Evolutionary conservation across 495 filamentous ascomycete species (phyloP).

Genomic region (Hyaloscypha bicolor): DNA sequence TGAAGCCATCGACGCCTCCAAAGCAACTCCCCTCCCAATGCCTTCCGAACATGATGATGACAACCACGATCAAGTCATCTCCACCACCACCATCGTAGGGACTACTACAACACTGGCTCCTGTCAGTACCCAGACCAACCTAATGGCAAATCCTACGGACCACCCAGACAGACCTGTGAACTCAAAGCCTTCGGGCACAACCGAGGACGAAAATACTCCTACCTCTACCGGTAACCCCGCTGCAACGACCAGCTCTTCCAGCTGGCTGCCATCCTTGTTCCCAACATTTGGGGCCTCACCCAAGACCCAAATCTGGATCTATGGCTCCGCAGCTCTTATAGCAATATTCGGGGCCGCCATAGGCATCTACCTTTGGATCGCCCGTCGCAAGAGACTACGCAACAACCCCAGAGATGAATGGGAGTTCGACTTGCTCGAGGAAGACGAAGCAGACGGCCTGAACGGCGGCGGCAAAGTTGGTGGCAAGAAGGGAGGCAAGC

Average conservation of each 20-base stretch:
- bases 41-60: slow-evolving; percentile 82
- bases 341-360: slow-evolving; percentile 80
- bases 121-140: slow-evolving; percentile 53
- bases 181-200: slow-evolving; percentile 45
- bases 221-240: slow-evolving; percentile 39
- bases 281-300: slow-evolving; percentile 94
- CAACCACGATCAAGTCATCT: slow-evolving; percentile 59
- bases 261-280: slow-evolving; percentile 85
- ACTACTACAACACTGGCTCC: slow-evolving; percentile 48
- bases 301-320: slow-evolving; percentile 92
- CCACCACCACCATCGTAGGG: slow-evolving; percentile 40
- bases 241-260: slow-evolving; percentile 48
- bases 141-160: slow-evolving; percentile 61
- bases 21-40: slow-evolving; percentile 74
- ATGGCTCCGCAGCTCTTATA: slow-evolving; percentile 81
- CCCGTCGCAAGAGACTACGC: slow-evolving; percentile 72
- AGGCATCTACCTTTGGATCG: slow-evolving; percentile 76
- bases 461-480: slow-evolving; percentile 33
- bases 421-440: slow-evolving; percentile 90
- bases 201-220: slow-evolving; percentile 48
- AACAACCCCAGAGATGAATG: slow-evolving; percentile 83
- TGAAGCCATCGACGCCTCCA: slow-evolving; percentile 73
- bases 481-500: slow-evolving; percentile 40
- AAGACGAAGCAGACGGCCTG: slow-evolving; percentile 70
- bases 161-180: slow-evolving; percentile 76